Conservation (phyloP, 1,139 yeast genomes). For the Candida gigantensis region DNA sequence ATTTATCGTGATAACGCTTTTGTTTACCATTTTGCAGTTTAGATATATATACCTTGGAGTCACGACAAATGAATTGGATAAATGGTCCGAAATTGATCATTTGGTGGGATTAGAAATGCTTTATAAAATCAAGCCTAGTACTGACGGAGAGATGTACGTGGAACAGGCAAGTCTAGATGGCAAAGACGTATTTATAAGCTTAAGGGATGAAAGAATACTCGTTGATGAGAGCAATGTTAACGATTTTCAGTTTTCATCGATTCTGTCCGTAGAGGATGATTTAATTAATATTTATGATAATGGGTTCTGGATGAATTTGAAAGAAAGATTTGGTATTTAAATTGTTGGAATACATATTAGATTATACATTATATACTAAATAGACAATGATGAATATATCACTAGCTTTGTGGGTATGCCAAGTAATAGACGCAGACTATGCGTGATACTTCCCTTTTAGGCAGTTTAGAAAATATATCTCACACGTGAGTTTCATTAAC, state of each 20-base stretch:
- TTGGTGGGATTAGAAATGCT: conserved; percentile 46
- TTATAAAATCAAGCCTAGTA: conserved; percentile 19
- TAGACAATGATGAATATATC: background rate
- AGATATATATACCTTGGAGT: conserved; percentile 72
- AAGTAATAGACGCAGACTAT: background rate
- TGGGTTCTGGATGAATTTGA: conserved; percentile 57
- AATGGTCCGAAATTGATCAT: conserved; percentile 77
- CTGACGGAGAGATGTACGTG: conserved; percentile 16
- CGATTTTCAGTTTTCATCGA: conserved; percentile 21
- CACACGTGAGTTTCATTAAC: conserved; percentile 10
- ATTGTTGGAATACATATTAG: background rate
- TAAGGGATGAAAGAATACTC: conserved; percentile 25
- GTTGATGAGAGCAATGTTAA: conserved; percentile 13
- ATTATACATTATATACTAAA: background rate
- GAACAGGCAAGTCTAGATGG: conserved; percentile 17
- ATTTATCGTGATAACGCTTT: conserved; percentile 52
- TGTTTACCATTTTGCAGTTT: conserved; percentile 64
- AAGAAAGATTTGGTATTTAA: conserved; percentile 19
- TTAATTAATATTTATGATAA: conserved; percentile 66
- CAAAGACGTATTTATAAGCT: conserved; percentile 27
- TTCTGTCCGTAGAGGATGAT: conserved; percentile 43
- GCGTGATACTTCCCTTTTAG: conserved; percentile 10
- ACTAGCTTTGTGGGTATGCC: too few relatives aligned
- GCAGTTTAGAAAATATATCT: conserved; percentile 11
- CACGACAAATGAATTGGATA: conserved; percentile 86